Percentiles rank a stretch among this genome's conserved stretches.
phyloP scores from a whole-genome alignment of 2,329 filamentous ascomycete species.

The Byssoonygena ceratinophila region DNA sequence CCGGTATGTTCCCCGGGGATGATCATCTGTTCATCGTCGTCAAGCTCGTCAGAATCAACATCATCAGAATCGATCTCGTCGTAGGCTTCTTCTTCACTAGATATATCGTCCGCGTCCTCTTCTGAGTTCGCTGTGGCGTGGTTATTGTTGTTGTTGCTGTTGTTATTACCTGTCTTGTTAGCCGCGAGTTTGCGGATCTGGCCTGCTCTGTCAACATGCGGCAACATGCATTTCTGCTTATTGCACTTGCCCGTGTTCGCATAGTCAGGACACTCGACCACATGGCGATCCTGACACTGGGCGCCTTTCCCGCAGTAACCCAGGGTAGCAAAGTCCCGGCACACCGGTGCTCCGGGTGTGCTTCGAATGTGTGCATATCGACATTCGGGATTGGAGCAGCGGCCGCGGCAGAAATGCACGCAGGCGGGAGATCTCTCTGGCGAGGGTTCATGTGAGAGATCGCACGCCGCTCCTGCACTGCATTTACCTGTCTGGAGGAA shows the following conservation, averaged over 20 bases:
- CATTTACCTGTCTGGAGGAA: slow-evolving; percentile 73
- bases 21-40: slow-evolving; percentile 37
- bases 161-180: slow-evolving; percentile 28
- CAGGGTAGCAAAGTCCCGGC: slow-evolving; percentile 69
- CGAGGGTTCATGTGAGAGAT: slow-evolving; percentile 77
- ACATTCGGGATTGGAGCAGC: slow-evolving; percentile 78
- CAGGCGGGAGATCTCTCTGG: slow-evolving; percentile 79
- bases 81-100: slow-evolving; percentile 64
- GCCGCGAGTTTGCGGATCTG: slow-evolving; percentile 55
- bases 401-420: slow-evolving; percentile 78
- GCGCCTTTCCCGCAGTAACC: slow-evolving; percentile 82
- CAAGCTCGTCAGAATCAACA: slow-evolving; percentile 57
- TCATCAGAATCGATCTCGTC: slow-evolving; percentile 60
- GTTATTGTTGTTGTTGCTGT: slow-evolving; percentile 17
- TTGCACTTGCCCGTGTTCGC: slow-evolving; percentile 80
- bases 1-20: slow-evolving; percentile 28
- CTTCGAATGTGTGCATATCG: slow-evolving; percentile 77
- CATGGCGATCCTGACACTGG: slow-evolving; percentile 69
- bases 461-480: slow-evolving; percentile 65
- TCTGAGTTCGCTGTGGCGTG: slow-evolving; percentile 31
- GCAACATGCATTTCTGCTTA: slow-evolving; percentile 69
- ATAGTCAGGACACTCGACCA: slow-evolving; percentile 89
- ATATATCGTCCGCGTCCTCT: slow-evolving; percentile 56
- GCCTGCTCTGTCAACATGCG: slow-evolving; percentile 78
- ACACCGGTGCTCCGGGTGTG: slow-evolving; percentile 66